Base-by-base conservation (phyloP, 495 filamentous ascomycete genomes). In the Tuber borchii region DNA sequence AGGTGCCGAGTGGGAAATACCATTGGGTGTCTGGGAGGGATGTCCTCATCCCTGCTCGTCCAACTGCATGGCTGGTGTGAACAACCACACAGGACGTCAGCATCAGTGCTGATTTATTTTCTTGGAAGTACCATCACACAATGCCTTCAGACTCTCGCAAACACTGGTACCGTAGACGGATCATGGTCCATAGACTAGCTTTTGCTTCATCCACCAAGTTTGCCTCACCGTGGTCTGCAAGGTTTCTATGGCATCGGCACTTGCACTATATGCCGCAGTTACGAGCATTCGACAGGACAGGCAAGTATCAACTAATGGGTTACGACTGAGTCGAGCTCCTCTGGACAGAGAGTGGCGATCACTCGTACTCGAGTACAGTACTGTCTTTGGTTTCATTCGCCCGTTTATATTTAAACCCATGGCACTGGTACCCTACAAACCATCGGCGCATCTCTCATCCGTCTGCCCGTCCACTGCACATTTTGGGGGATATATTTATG, bases 1-100 rank as follows among this genome's bases (percentile, higher is more conserved):
- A 65, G 56, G 56, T 65, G 56, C 56, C 56, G 56, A n/a, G 56
- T 65, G 26, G 56, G 16, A 65, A 65, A 65, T 65, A 65, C 56
- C 4, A 65, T 65, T 65, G 56, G 56, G 26, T 19, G 51, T 31
- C 7, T 19, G 56, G 26, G 26, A 65, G 56, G 56, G 56, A 65
- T 65, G 56, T 26, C 26, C 4, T 34, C 56, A 65, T 65, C 56
- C 56, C 26, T 65, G 26, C 26, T 65, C 14, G 56, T 31, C 56
- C 56, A 65, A 65, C 56, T 65, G 56, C 56, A 65, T 65, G 56
- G 26, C 26, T 26, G 48, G 56, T 65, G 56, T 65, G 56, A 65
- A 65, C 56, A 65, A 65, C 56, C 56, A 65, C 12, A 65, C 56
- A 65, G 56, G 56, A 34, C 4, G 12, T 31, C n/a, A 31, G 56